Base-by-base conservation (phyloP, 768 basidiomycete species). In the Lactarius pseudohatsudake region DNA sequence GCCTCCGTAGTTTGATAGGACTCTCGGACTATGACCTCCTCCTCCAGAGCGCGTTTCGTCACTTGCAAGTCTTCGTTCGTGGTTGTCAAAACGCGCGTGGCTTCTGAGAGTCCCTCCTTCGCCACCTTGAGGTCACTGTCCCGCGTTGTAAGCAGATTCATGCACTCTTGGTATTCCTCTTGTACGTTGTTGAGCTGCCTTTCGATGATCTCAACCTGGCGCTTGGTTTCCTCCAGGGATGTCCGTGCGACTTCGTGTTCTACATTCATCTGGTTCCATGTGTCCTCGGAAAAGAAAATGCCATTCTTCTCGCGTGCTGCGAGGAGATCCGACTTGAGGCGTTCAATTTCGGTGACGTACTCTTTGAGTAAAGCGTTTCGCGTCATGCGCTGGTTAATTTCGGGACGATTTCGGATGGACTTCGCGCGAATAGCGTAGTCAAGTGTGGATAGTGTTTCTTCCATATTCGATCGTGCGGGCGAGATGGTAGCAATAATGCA, bases 401-500 rank as follows among this genome's bases (percentile, higher is more conserved):
- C 96, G 9, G 97, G 97, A 72, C 91, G 90, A 79, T 98, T 98
- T 59, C 88, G 86, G 73, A 99, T 98, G 30, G 92, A 91, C 75
- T 96, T 98, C 34, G 97, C 97, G 30, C 93, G 88, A 56, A 94
- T 84, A 36, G 97, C 96, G 72, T 99, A 99, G 75, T 98, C 95
- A 54, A 99, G 88, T 0, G 97, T 99, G 3, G 96, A 97, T 22
- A 97, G 84, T 0, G 97, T 98, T 77, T 98, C 97, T 76, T 99
- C 97, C 79, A 96, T 85, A 74, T 96, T 98, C 30, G 88, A 92
- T 28, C 92, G 87, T 5, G 94, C 92, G 1, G 97, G 96, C 10
- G 94, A 96, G 72, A 98, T 86, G 7, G 97, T 98, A 0, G 96
- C 97, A 68, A 99, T 92, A 74, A 99, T 94, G 72, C 94, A 96